phyloP scores from a whole-genome alignment of 208 protist genomes.

The Leishmania lainsoni region DNA sequence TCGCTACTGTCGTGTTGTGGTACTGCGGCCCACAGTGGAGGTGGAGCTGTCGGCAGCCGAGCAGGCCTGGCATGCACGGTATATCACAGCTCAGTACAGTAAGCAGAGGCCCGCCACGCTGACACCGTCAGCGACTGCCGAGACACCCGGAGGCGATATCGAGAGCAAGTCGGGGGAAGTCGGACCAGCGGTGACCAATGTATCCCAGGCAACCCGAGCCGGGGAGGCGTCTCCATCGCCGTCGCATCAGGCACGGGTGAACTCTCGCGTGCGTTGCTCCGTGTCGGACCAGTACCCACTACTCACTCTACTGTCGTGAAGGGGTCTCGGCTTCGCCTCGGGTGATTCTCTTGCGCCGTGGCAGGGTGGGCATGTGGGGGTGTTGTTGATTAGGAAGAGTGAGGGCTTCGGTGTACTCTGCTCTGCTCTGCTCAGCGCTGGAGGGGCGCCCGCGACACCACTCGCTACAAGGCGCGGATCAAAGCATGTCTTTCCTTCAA shows the following conservation, averaged over 20 bases:
- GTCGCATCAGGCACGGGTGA: slow-evolving; percentile 11
- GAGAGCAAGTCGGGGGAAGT: background rate
- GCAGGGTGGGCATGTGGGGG: background rate
- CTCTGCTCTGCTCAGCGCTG: background rate
- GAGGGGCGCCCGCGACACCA: background rate
- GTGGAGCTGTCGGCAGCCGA: slow-evolving; percentile 44
- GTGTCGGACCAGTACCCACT: slow-evolving; percentile 78
- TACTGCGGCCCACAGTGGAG: slow-evolving; percentile 53
- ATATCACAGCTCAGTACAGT: slow-evolving; percentile 21
- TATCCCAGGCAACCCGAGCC: background rate
- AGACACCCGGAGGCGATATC: background rate
- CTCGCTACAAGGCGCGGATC: background rate
- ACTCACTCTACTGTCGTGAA: slow-evolving; percentile 55
- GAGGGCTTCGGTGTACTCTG: background rate
- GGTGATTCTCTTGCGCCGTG: background rate
- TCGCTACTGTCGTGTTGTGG: slow-evolving; percentile 50
- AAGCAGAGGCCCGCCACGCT: background rate
- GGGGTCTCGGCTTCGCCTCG: background rate
- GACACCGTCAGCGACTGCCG: background rate
- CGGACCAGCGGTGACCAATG: background rate
- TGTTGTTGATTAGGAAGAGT: background rate
- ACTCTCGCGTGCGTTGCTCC: slow-evolving; percentile 46
- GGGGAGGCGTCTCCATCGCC: background rate
- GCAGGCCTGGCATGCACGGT: slow-evolving; percentile 41
- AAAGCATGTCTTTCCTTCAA: background rate